Evolutionary conservation across 2,329 filamentous ascomycete species (phyloP).

Genomic region (Botrytis medusae): DNA sequence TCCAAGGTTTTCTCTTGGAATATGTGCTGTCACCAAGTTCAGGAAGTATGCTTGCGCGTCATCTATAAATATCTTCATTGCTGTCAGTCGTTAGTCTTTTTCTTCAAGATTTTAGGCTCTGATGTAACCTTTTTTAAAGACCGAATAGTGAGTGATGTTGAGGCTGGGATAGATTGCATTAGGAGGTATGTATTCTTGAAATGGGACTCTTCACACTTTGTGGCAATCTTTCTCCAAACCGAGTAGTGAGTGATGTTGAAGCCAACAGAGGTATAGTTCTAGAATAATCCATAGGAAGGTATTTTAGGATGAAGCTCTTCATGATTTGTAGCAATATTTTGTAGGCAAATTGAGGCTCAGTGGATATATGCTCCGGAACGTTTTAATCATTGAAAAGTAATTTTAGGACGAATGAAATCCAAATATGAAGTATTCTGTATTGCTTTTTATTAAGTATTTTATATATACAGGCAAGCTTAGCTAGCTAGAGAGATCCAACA

Average conservation of each 20-base stretch:
- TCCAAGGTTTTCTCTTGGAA: neutral
- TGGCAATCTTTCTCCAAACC: neutral
- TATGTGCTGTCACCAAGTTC: neutral
- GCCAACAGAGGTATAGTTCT: neutral
- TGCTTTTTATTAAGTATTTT: neutral
- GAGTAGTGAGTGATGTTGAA: neutral
- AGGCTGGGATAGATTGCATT: neutral
- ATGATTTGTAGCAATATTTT: neutral
- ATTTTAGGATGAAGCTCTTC: neutral
- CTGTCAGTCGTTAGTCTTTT: too few relatives aligned
- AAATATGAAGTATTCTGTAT: neutral
- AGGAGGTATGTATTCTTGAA: neutral
- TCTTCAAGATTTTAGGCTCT: neutral
- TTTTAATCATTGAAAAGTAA: neutral
- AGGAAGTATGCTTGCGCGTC: conserved; percentile 6
- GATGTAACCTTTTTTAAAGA: neutral
- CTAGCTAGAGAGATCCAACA: neutral
- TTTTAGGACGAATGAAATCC: neutral
- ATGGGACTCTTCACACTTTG: neutral
- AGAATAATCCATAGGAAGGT: neutral
- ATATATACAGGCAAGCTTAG: neutral
- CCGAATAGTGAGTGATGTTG: neutral
- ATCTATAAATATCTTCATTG: conserved; percentile 1
- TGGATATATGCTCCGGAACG: neutral
- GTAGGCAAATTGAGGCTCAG: neutral